Conservation (phyloP, 2,329 filamentous ascomycete species). For the Sarocladiaceae sp. region DNA sequence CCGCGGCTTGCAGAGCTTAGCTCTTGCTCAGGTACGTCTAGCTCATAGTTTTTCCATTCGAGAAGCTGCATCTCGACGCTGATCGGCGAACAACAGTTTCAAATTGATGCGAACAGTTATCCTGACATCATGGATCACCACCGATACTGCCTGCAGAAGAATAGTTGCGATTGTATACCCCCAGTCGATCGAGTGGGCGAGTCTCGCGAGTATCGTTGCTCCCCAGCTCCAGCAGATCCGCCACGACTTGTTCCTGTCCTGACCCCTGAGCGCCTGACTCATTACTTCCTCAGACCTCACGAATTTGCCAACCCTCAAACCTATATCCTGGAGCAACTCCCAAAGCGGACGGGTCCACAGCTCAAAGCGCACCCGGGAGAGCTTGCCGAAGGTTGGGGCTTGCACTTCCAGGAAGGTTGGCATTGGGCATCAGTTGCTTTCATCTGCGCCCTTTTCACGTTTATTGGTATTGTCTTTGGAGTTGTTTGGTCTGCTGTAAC, state of each 20-base stretch:
- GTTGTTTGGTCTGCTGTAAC: background rate
- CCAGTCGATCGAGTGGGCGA: background rate
- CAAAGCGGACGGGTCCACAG: background rate
- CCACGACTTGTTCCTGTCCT: background rate
- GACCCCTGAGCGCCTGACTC: background rate
- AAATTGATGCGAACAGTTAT: background rate
- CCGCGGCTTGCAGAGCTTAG: background rate
- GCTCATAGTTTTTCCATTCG: no score
- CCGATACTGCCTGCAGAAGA: background rate
- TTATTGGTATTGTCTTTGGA: background rate
- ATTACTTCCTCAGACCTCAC: background rate
- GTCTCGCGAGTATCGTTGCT: background rate
- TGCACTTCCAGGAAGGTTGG: background rate
- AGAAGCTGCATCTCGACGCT: no score
- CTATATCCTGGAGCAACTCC: background rate
- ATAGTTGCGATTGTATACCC: background rate
- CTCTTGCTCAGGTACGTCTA: background rate
- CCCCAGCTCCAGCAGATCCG: background rate
- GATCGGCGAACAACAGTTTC: no score
- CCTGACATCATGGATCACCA: background rate
- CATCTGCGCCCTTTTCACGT: background rate
- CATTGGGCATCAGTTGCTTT: background rate
- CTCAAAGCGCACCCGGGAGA: background rate
- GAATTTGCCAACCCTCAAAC: background rate
- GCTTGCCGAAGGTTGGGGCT: background rate